Conservation (phyloP, 192 early-diverging fungal genomes). For the Linnemannia schmuckeri region DNA sequence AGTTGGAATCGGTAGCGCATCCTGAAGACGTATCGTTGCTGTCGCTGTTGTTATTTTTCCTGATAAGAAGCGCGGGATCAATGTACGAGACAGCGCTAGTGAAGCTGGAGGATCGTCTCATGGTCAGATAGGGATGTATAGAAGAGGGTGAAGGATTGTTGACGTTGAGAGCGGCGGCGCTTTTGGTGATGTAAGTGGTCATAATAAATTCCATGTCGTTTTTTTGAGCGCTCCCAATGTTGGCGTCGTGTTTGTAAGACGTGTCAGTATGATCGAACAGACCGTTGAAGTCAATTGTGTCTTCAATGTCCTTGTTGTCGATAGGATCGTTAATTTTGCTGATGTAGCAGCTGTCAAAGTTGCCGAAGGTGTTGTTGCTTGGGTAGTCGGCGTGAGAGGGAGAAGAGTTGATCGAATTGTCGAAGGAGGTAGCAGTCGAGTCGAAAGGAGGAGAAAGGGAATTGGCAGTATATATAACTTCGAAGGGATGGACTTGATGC, state of each 20-base stretch:
- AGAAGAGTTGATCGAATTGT: neutral
- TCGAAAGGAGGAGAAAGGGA: constrained; percentile 8
- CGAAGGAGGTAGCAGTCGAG: neutral
- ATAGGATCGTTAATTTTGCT: neutral
- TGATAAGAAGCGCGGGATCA: constrained; percentile 16
- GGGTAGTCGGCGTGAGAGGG: neutral
- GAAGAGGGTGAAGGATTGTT: constrained; percentile 14
- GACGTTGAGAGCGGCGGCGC: neutral
- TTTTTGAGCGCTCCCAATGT: neutral
- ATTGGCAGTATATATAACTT: neutral
- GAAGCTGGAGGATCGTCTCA: constrained; percentile 26
- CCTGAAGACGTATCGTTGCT: neutral
- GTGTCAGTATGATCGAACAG: neutral
- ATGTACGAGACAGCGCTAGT: constrained; percentile 13
- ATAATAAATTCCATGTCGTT: constrained; percentile 12
- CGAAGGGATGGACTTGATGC: neutral
- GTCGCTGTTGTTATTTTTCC: neutral
- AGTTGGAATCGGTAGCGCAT: neutral
- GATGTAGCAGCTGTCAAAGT: neutral
- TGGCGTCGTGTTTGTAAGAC: neutral
- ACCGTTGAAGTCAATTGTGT: neutral
- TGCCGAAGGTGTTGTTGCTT: neutral
- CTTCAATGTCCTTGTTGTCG: neutral
- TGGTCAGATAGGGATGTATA: neutral
- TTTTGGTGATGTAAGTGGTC: neutral